Evolutionary conservation across 306 rosid species (phyloP).

Genomic region (Medicago ruthenica): DNA sequence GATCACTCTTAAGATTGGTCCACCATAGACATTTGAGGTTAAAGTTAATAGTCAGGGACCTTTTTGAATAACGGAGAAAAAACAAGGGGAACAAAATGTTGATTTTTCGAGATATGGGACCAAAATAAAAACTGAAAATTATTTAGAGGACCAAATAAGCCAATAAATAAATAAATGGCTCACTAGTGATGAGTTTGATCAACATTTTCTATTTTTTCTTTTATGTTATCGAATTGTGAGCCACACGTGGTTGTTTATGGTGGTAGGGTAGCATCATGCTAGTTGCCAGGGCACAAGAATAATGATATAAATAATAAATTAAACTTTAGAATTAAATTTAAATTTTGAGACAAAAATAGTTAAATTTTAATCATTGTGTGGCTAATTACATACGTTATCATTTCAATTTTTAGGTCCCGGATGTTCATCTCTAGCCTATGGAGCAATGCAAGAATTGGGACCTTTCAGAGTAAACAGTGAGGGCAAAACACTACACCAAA

Average conservation of each 20-base stretch:
- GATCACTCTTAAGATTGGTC: no score
- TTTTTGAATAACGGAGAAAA: no score
- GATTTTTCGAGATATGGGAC: no score
- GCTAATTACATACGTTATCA: neutral
- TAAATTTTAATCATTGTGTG: neutral
- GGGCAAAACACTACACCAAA: slow-evolving; percentile 75
- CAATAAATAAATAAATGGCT: neutral
- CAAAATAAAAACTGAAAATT: no score
- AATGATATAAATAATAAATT: neutral
- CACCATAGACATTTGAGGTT: no score
- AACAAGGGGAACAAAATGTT: no score
- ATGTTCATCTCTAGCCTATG: slow-evolving; percentile 90
- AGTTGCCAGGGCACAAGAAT: neutral
- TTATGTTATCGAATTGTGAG: slow-evolving; percentile 27
- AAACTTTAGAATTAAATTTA: neutral
- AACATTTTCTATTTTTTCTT: neutral
- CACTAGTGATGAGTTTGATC: neutral
- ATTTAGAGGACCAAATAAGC: no score
- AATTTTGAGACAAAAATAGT: neutral
- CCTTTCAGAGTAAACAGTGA: slow-evolving; percentile 92
- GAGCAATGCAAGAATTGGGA: slow-evolving; percentile 98
- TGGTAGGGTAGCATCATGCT: slow-evolving; percentile 33
- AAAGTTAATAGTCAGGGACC: no score
- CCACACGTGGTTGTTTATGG: slow-evolving; percentile 30
- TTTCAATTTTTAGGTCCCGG: slow-evolving; percentile 77